phyloP scores from a whole-genome alignment of 2,329 filamentous ascomycete genomes.

The Fusarium phyllophilum region DNA sequence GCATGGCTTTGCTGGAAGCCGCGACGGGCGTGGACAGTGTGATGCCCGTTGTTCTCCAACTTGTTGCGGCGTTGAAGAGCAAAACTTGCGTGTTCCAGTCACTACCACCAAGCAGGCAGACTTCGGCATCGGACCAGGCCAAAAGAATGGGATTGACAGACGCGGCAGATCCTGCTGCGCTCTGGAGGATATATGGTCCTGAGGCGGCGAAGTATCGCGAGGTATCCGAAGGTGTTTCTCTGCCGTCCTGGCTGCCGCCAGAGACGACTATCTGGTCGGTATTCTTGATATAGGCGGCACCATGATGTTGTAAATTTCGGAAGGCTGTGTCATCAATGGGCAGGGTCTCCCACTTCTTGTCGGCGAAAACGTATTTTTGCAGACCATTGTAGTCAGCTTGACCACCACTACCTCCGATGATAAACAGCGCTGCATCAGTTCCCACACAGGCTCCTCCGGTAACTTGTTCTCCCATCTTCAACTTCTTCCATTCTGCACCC shows the following conservation, averaged over 20 bases:
- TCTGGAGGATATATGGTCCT: constrained; percentile 70
- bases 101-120: constrained; percentile 78
- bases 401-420: constrained; percentile 77
- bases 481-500: constrained; percentile 76
- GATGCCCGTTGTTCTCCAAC: constrained; percentile 72
- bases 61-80: constrained; percentile 70
- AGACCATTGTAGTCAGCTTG: constrained; percentile 74
- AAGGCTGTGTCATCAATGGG: constrained; percentile 46
- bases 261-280: constrained; percentile 82
- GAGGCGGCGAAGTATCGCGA: constrained; percentile 79
- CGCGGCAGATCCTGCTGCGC: constrained; percentile 68
- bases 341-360: constrained; percentile 63
- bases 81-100: constrained; percentile 71
- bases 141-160: constrained; percentile 77
- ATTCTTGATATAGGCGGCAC: constrained; percentile 76
- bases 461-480: constrained; percentile 75
- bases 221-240: constrained; percentile 68
- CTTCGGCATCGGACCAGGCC: constrained; percentile 76
- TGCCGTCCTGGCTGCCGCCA: constrained; percentile 75
- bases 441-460: constrained; percentile 82
- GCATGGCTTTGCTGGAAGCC: constrained; percentile 65
- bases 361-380: constrained; percentile 71
- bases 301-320: constrained; percentile 77
- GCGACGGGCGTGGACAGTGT: constrained; percentile 68
- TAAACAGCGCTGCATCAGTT: constrained; percentile 75